A percentile compares a stretch with the other conserved stretches of the same genome.
phyloP scores from a whole-genome alignment of 805 yeast species.

The Ogataea thermomethanolica region DNA sequence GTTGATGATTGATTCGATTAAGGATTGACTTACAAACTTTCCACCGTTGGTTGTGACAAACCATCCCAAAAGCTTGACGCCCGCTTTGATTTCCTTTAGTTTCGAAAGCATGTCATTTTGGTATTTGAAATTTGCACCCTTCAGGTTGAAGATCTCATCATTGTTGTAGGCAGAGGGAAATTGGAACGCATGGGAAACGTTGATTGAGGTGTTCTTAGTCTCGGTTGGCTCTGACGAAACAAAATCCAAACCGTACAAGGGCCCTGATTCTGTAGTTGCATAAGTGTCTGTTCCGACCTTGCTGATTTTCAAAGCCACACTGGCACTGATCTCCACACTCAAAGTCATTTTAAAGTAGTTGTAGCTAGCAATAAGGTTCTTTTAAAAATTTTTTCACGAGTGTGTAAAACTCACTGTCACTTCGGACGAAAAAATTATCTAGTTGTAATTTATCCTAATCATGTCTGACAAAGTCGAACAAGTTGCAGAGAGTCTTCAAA shows the following conservation, averaged over 20 bases:
- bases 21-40: conserved; percentile 59
- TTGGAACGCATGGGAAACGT: conserved; percentile 60
- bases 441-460: background rate
- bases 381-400: conserved; percentile 6
- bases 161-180: conserved; percentile 45
- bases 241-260: conserved; percentile 70
- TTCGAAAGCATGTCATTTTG: conserved; percentile 64
- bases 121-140: conserved; percentile 58
- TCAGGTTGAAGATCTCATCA: conserved; percentile 54
- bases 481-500: conserved; percentile 61
- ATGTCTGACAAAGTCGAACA: conserved; percentile 49
- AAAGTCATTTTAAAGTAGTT: conserved; percentile 6
- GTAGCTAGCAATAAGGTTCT: background rate
- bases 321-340: conserved; percentile 45
- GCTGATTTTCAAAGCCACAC: conserved; percentile 56
- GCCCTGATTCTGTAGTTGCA: conserved; percentile 65
- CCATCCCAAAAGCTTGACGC: conserved; percentile 77
- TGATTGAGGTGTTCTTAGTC: conserved; percentile 33
- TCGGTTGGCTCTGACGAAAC: conserved; percentile 40
- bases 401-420: conserved; percentile 4
- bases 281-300: conserved; percentile 63
- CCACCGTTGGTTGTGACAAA: conserved; percentile 71
- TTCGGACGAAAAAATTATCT: background rate
- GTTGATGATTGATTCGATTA: conserved; percentile 66
- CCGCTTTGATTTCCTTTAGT: conserved; percentile 59